Conservation (phyloP, 129 eudicot genomes). For the Escallonia herrerae region DNA sequence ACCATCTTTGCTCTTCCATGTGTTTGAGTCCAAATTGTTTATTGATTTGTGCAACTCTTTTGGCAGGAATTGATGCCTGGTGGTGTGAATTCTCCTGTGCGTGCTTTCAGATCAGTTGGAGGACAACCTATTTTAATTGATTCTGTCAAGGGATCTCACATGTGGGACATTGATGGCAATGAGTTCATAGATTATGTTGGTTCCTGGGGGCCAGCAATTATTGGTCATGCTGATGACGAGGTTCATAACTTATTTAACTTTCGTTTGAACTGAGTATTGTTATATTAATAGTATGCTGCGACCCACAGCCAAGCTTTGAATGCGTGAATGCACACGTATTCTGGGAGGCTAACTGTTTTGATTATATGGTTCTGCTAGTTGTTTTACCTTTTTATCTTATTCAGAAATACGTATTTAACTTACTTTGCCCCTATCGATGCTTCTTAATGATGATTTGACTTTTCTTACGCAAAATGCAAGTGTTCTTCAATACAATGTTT, state of each 20-base stretch:
- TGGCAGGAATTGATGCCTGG: slow-evolving; percentile 95
- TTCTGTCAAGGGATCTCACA: slow-evolving; percentile 86
- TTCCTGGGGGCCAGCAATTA: slow-evolving; percentile 94
- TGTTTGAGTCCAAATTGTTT: no score
- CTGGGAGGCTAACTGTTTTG: background rate
- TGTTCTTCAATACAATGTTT: no score
- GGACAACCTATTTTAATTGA: slow-evolving; percentile 89
- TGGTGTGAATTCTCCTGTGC: slow-evolving; percentile 95
- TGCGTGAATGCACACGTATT: background rate
- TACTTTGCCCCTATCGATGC: no score
- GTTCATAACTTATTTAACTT: slow-evolving; percentile 16
- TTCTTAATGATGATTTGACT: no score
- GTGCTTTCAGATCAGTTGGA: slow-evolving; percentile 94
- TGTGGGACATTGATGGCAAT: slow-evolving; percentile 97
- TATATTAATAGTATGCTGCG: background rate
- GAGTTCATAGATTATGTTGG: slow-evolving; percentile 93
- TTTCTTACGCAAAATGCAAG: no score
- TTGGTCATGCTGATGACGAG: slow-evolving; percentile 95
- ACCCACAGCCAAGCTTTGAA: no score
- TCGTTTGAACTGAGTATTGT: background rate
- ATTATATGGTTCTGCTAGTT: background rate
- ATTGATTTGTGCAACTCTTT: no score
- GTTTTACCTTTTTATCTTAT: no score
- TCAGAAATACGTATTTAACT: no score
- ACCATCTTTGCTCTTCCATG: background rate